These are phyloP conservation scores for Stagonosporopsis vannaccii DNA, from an alignment of 2,329 filamentous ascomycete species.

Conservation along the genomic window DNA sequence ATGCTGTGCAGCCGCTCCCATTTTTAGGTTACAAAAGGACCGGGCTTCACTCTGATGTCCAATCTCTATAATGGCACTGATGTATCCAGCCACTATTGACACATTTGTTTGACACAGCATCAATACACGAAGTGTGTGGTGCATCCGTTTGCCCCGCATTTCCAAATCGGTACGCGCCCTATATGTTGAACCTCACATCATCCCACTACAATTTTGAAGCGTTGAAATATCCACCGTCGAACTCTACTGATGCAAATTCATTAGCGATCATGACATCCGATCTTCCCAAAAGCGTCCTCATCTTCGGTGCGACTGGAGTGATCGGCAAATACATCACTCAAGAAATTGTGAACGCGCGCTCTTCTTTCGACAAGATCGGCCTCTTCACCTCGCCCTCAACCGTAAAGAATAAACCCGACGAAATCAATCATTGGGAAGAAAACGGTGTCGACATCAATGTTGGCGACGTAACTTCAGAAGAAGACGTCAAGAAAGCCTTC, in stretches of 20 bases:
- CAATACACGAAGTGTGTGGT: not conserved
- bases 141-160: constrained; percentile 4
- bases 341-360: constrained; percentile 57
- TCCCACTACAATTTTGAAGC: not conserved
- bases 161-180: constrained; percentile 10
- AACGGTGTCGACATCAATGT: constrained; percentile 62
- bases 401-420: constrained; percentile 57
- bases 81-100: not conserved
- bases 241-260: not conserved
- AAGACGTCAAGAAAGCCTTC: constrained; percentile 65
- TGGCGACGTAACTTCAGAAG: constrained; percentile 61
- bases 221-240: not conserved
- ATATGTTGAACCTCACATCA: constrained; percentile 2
- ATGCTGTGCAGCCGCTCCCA: not conserved
- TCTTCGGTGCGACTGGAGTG: constrained; percentile 62
- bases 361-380: constrained; percentile 58
- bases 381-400: constrained; percentile 65
- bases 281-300: constrained; percentile 54
- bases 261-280: constrained; percentile 16
- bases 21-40: not conserved
- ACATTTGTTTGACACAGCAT: not conserved
- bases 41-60: no score
- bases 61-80: no score
- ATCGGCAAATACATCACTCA: constrained; percentile 61
- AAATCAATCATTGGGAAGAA: constrained; percentile 57